Conservation (phyloP, 495 filamentous ascomycete genomes). For the Xylaria bambusicola region DNA sequence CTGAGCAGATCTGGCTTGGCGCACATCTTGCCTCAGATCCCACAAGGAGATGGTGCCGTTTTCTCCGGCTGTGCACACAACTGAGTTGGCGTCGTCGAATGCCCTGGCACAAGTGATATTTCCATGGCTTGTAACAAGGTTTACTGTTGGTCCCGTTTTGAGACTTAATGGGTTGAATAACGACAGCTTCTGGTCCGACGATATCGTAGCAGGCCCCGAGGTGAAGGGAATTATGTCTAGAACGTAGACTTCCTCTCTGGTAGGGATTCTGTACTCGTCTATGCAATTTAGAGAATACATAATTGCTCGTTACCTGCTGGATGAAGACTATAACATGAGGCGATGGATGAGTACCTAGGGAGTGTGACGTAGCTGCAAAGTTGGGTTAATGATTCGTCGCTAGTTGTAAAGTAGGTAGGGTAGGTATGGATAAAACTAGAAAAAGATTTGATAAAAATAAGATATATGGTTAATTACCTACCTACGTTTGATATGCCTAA, state of each 20-base stretch:
- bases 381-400: too few relatives aligned
- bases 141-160: conserved; percentile 40
- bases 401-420: too few relatives aligned
- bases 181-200: conserved; percentile 58
- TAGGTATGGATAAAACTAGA: too few relatives aligned
- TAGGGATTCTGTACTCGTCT: conserved; percentile 47
- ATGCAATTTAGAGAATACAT: conserved; percentile 51
- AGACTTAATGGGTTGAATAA: conserved; percentile 54
- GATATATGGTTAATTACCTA: too few relatives aligned
- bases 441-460: too few relatives aligned
- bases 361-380: too few relatives aligned
- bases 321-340: too few relatives aligned
- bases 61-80: conserved; percentile 62
- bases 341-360: too few relatives aligned
- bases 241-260: conserved; percentile 49
- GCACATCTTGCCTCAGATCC: conserved; percentile 53
- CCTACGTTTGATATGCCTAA: too few relatives aligned
- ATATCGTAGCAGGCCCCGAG: conserved; percentile 48
- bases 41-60: conserved; percentile 61
- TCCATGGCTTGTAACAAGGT: conserved; percentile 49
- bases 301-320: conserved; percentile 5
- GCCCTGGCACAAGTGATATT: conserved; percentile 60
- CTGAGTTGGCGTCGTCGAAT: conserved; percentile 39
- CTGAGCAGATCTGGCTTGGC: conserved; percentile 34
- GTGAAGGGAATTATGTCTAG: conserved; percentile 50